These are phyloP conservation scores for Isochrysis galbana DNA, from an alignment of 78 protist species.

Conservation along the genomic window DNA sequence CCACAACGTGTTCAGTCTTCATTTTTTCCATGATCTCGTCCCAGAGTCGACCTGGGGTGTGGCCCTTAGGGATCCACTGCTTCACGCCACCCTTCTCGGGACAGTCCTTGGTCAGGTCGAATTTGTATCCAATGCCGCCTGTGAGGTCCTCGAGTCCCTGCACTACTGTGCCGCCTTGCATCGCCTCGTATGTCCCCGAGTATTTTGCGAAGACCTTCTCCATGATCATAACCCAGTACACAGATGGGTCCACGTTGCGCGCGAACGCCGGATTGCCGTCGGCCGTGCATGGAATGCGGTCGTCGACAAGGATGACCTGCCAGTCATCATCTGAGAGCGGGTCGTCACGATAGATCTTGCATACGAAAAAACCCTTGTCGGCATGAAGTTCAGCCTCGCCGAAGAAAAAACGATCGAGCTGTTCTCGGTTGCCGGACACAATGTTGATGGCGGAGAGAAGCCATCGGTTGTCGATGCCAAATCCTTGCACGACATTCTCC, in stretches of 20 bases:
- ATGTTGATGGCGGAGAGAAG: slow-evolving; percentile 3
- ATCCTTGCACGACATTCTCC: neutral
- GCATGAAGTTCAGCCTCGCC: neutral
- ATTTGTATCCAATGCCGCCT: neutral
- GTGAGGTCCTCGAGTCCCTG: slow-evolving; percentile 20
- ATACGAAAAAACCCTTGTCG: neutral
- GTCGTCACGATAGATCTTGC: neutral
- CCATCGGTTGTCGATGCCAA: slow-evolving; percentile 10
- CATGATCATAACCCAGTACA: neutral
- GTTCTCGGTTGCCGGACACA: neutral
- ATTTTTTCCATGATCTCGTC: neutral
- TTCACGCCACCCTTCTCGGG: neutral
- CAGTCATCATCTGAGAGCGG: slow-evolving; percentile 18
- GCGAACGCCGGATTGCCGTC: neutral
- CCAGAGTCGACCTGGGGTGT: neutral
- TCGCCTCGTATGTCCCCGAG: neutral
- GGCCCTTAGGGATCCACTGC: slow-evolving; percentile 5
- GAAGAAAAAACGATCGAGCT: neutral
- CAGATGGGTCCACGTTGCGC: neutral
- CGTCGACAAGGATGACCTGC: neutral
- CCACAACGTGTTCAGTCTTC: neutral
- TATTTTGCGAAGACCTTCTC: slow-evolving; percentile 4
- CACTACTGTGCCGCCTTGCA: slow-evolving; percentile 12
- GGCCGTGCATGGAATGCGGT: neutral
- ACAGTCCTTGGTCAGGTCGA: neutral